Conservation (phyloP, 2,329 filamentous ascomycete species). For the Rutstroemia sydowiana region DNA sequence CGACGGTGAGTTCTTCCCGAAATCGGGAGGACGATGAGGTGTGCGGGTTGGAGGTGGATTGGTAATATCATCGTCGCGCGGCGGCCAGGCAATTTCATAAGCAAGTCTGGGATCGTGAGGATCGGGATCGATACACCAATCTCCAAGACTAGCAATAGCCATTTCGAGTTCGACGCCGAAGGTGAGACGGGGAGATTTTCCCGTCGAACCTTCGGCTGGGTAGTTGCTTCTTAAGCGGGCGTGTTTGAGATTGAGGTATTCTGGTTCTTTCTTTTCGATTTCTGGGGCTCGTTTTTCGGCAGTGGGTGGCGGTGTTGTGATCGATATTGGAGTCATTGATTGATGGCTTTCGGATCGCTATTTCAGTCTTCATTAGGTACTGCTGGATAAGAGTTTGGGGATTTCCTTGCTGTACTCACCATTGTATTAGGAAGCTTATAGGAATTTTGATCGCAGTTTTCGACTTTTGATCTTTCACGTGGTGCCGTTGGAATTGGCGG, state of each 20-base stretch:
- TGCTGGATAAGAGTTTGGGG: no score
- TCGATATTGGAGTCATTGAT: no score
- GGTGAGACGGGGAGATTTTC: slow-evolving; percentile 1
- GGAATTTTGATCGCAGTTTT: no score
- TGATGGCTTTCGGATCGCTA: no score
- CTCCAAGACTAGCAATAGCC: not conserved
- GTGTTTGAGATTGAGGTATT: not conserved
- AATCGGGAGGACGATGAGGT: not conserved
- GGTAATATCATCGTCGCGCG: no score
- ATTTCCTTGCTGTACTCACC: no score
- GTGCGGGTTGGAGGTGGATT: not conserved
- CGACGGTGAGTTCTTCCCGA: not conserved
- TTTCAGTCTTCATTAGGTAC: no score
- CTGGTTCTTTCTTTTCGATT: not conserved
- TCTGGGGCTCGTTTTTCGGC: not conserved
- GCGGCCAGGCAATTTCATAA: not conserved
- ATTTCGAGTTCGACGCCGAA: slow-evolving; percentile 9
- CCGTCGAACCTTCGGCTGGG: not conserved
- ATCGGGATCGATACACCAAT: not conserved
- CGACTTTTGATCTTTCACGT: no score
- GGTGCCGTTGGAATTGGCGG: no score
- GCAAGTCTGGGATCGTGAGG: not conserved
- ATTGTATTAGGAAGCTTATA: no score
- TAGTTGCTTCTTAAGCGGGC: not conserved
- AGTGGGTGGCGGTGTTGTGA: no score